phyloP scores from a whole-genome alignment of 2,329 filamentous ascomycete species.

The Paramyrothecium roridum region DNA sequence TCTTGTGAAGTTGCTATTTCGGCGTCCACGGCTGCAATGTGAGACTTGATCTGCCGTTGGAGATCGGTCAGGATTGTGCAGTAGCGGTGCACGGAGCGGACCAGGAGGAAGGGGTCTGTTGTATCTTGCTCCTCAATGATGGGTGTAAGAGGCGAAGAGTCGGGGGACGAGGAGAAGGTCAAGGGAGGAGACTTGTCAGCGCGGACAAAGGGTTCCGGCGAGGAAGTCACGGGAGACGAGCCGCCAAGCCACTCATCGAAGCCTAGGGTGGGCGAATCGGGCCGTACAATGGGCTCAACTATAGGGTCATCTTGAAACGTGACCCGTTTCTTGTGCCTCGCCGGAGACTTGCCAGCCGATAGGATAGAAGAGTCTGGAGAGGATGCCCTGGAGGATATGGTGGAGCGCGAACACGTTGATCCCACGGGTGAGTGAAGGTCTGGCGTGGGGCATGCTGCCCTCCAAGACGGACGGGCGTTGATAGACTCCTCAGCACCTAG shows the following conservation, averaged over 20 bases:
- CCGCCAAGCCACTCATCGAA: constrained; percentile 41
- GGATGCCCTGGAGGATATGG: constrained; percentile 33
- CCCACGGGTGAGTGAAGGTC: constrained; percentile 42
- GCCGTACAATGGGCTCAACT: constrained; percentile 48
- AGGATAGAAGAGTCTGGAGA: constrained; percentile 2
- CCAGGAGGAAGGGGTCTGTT: constrained; percentile 35
- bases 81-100: constrained; percentile 45
- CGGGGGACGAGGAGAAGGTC: neutral
- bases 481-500: constrained; percentile 44
- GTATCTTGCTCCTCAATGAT: constrained; percentile 11
- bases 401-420: constrained; percentile 45
- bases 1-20: constrained; percentile 27
- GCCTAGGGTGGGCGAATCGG: constrained; percentile 59
- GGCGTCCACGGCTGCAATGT: constrained; percentile 43
- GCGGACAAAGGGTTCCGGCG: constrained; percentile 1
- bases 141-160: constrained; percentile 9
- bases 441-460: constrained; percentile 36
- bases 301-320: constrained; percentile 30
- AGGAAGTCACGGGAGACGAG: constrained; percentile 13
- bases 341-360: constrained; percentile 1
- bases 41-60: constrained; percentile 44
- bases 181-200: constrained; percentile 1
- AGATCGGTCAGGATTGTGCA: constrained; percentile 45
- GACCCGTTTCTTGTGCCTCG: constrained; percentile 35
- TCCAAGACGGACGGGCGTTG: constrained; percentile 34